These are phyloP conservation scores for Helminthosporium solani DNA, from an alignment of 2,329 filamentous ascomycete species.

Conservation along the genomic window DNA sequence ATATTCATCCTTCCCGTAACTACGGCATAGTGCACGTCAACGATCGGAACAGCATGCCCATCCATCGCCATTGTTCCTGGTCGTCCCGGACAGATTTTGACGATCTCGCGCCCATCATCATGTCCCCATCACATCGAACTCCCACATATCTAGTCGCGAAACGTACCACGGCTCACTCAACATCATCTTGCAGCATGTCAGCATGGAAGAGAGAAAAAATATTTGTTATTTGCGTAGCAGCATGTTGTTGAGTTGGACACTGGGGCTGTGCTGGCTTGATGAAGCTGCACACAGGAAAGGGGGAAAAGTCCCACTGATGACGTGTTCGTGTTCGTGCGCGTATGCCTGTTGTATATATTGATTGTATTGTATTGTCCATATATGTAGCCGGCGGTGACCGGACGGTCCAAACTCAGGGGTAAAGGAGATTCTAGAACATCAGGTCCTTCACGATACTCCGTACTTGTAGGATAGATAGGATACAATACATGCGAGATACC, in stretches of 20 bases:
- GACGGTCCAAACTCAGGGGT: slow-evolving; percentile 4
- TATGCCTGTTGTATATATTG: no score
- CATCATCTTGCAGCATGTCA: neutral
- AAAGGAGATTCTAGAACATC: neutral
- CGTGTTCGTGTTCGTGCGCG: neutral
- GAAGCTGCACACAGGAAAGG: neutral
- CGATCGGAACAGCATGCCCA: neutral
- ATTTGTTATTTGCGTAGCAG: neutral
- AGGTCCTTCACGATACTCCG: neutral
- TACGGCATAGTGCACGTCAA: neutral
- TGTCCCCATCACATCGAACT: neutral
- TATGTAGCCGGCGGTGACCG: neutral
- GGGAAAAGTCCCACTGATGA: neutral
- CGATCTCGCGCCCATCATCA: neutral
- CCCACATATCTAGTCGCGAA: neutral
- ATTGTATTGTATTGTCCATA: no score
- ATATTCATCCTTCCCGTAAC: no score
- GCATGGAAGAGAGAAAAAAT: neutral
- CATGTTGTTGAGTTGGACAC: neutral
- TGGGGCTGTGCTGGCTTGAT: neutral
- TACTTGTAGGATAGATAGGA: no score
- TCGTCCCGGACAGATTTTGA: no score
- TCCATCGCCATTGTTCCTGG: neutral
- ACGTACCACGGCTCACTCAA: neutral
- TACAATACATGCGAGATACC: no score